These are phyloP conservation scores for Galerina sulciceps DNA, from an alignment of 768 basidiomycete genomes.

Conservation along the genomic window DNA sequence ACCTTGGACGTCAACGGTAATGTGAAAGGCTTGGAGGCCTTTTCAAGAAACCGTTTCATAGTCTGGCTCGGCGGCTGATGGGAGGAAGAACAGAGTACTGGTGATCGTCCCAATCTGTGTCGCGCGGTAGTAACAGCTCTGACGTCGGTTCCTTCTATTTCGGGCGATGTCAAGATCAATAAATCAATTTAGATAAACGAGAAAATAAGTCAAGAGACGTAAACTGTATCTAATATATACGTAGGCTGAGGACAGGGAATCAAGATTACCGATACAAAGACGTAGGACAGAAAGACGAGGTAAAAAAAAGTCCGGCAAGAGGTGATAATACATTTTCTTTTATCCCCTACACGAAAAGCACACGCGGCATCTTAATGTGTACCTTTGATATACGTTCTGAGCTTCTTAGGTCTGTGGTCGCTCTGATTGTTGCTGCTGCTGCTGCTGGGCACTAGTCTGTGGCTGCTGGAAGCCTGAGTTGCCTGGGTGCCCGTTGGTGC, in stretches of 20 bases:
- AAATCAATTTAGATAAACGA: background rate
- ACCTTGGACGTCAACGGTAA: constrained; percentile 21
- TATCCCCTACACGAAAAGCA: background rate
- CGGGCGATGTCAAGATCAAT: background rate
- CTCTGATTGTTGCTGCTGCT: background rate
- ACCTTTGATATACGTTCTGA: background rate
- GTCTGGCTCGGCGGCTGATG: constrained; percentile 1
- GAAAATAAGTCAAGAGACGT: background rate
- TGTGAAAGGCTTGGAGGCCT: constrained; percentile 40
- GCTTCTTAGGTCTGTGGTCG: background rate
- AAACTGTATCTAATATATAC: background rate
- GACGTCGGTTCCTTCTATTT: constrained; percentile 13
- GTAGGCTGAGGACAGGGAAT: background rate
- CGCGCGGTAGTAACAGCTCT: background rate
- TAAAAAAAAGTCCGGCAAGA: background rate
- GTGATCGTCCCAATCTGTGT: background rate
- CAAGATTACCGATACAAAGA: constrained; percentile 11
- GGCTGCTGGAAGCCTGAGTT: constrained; percentile 23
- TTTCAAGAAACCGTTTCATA: constrained; percentile 50
- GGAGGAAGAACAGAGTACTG: constrained; percentile 3
- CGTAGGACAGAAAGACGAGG: background rate
- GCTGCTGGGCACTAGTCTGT: constrained; percentile 6
- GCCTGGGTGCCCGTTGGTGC: constrained; percentile 15
- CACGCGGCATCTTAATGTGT: no score
- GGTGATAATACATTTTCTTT: background rate